Base-by-base conservation (phyloP, 768 basidiomycete species). In the Cystobasidium ongulense region DNA sequence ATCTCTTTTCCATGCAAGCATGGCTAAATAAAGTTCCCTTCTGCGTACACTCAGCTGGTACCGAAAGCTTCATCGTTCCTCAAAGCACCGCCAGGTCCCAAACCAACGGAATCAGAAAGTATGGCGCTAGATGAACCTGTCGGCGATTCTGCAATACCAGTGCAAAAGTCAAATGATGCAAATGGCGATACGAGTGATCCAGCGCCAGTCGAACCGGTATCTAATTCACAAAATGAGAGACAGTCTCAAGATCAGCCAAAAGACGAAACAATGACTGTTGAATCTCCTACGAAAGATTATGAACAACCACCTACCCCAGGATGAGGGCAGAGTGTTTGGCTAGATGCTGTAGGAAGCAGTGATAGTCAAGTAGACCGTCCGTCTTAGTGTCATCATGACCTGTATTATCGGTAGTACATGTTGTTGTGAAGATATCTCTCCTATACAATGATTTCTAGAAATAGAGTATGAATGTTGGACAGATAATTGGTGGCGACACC, bases 291-390 rank as follows among this genome's bases (percentile, higher is more conserved):
- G 27, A 64, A 64, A 36, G 63, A 64, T 3, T 64, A 64, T 27
- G 63, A 64, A 64, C 7, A 46, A 7, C 63, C 63, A 7, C 63
- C 63, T 13, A 64, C 63, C 3, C 63, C 63, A 23, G 63, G 57
- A 11, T 61, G 25, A 33, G 11, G 27, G 36, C 23, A 61, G 31
- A 61, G 4, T 38, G 8, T 25, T n/a, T 10, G 11, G 4, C 18
- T 15, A 61, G n/a, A 10, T 61, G 59, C 17, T 3, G 23, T 3
- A 23, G 36, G 23, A 8, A 61, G 59, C 18, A 61, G 18, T 25
- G n/a, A n/a, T n/a, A n/a, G n/a, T n/a, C n/a, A n/a, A n/a, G n/a
- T n/a, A n/a, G n/a, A n/a, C n/a, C n/a, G n/a, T n/a, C n/a, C n/a
- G n/a, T n/a, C n/a, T n/a, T n/a, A n/a, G n/a, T n/a, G n/a, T n/a